Conservation (phyloP, 805 yeast genomes). For the Wickerhamiella cacticola region DNA sequence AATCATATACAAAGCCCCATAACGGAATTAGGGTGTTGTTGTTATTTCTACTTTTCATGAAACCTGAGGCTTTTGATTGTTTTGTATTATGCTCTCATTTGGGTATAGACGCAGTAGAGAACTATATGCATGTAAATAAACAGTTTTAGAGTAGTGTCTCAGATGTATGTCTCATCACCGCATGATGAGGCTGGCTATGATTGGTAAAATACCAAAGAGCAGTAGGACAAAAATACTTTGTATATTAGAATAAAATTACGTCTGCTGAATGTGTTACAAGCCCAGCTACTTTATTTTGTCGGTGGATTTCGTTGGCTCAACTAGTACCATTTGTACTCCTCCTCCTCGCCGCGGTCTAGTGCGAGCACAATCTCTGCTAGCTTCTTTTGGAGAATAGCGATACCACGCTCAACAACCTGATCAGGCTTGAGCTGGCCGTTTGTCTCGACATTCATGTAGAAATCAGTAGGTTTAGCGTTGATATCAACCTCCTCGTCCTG, state of each 20-base stretch:
- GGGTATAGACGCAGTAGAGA: background rate
- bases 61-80: background rate
- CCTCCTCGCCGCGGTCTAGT: slow-evolving; percentile 32
- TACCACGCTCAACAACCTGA: slow-evolving; percentile 76
- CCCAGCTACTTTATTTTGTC: background rate
- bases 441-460: slow-evolving; percentile 83
- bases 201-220: background rate
- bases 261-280: background rate
- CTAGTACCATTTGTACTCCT: slow-evolving; percentile 20
- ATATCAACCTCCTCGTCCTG: slow-evolving; percentile 82
- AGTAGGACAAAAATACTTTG: background rate
- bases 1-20: too few species aligned
- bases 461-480: slow-evolving; percentile 65
- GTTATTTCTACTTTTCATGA: background rate
- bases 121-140: background rate
- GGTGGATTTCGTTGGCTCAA: background rate
- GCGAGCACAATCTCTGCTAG: slow-evolving; percentile 78
- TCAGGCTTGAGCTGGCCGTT: slow-evolving; percentile 82
- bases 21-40: background rate
- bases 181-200: background rate
- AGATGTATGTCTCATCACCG: background rate
- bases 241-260: background rate
- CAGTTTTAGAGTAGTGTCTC: background rate
- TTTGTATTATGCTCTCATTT: background rate
- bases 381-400: slow-evolving; percentile 76